A percentile compares a stretch with the other conserved stretches of the same genome.
These are phyloP conservation scores for Starmerella kuoi DNA, from an alignment of 805 yeast species.

Conservation along the genomic window DNA sequence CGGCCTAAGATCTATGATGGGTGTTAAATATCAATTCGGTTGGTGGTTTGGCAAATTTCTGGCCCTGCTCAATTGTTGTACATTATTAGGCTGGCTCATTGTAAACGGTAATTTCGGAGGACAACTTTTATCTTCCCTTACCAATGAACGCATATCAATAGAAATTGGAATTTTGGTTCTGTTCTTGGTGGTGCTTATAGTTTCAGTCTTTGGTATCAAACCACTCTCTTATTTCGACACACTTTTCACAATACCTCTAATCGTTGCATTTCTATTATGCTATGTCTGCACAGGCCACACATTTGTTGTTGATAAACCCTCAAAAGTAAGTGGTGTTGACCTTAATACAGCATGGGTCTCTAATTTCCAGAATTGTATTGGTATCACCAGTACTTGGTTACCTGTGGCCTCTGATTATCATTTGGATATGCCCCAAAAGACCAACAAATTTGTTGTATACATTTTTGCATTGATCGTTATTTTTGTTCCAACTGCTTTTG, in stretches of 20 bases:
- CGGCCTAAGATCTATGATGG: slow-evolving; percentile 81
- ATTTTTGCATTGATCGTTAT: slow-evolving; percentile 53
- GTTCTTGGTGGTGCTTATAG: slow-evolving; percentile 47
- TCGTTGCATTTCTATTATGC: slow-evolving; percentile 52
- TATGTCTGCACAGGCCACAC: slow-evolving; percentile 39
- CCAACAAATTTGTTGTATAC: slow-evolving; percentile 45
- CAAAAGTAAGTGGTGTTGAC: slow-evolving; percentile 31
- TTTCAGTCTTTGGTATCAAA: slow-evolving; percentile 69
- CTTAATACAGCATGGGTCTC: slow-evolving; percentile 55
- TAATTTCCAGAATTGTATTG: slow-evolving; percentile 59
- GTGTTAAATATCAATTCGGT: slow-evolving; percentile 69
- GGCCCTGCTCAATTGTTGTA: slow-evolving; percentile 56
- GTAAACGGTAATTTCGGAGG: slow-evolving; percentile 87
- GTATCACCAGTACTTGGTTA: slow-evolving; percentile 83
- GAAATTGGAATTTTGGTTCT: slow-evolving; percentile 66
- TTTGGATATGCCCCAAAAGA: slow-evolving; percentile 62
- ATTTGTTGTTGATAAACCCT: slow-evolving; percentile 25
- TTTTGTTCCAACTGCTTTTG: slow-evolving; percentile 59
- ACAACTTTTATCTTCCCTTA: slow-evolving; percentile 56
- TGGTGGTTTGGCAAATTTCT: slow-evolving; percentile 74
- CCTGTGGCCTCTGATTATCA: slow-evolving; percentile 77
- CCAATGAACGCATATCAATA: slow-evolving; percentile 53
- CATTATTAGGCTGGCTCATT: slow-evolving; percentile 87
- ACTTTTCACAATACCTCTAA: slow-evolving; percentile 53
- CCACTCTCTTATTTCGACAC: slow-evolving; percentile 59